Evolutionary conservation across 257 asterid species (phyloP).

Genomic region (Fraxinus quadrangulata): DNA sequence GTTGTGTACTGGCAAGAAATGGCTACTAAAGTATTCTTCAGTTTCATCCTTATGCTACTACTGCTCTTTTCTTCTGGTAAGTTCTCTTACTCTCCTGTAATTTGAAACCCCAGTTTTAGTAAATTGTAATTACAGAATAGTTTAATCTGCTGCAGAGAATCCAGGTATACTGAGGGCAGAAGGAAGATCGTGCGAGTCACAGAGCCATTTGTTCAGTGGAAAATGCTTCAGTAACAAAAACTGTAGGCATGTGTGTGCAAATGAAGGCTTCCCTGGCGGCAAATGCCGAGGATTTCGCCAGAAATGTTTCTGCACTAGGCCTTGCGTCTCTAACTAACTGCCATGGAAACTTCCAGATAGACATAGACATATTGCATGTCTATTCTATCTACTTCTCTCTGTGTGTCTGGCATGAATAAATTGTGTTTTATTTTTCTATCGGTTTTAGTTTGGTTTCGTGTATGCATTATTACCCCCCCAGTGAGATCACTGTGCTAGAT

Average conservation of each 20-base stretch:
- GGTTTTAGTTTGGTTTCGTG: neutral
- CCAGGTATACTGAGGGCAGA: neutral
- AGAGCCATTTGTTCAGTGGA: slow-evolving; percentile 44
- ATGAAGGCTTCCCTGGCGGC: slow-evolving; percentile 41
- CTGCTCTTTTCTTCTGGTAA: slow-evolving; percentile 29
- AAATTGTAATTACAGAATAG: neutral
- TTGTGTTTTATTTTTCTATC: too few relatives aligned
- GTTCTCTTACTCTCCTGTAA: neutral
- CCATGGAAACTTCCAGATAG: neutral
- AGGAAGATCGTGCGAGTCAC: slow-evolving; percentile 36
- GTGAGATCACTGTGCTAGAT: too few relatives aligned
- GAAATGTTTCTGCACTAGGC: slow-evolving; percentile 45
- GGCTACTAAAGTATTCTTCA: slow-evolving; percentile 24
- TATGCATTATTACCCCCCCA: too few relatives aligned
- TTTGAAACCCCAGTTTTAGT: neutral
- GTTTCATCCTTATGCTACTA: slow-evolving; percentile 14
- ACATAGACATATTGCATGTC: too few relatives aligned
- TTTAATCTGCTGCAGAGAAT: slow-evolving; percentile 17
- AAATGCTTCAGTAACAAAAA: slow-evolving; percentile 39
- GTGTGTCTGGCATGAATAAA: too few relatives aligned
- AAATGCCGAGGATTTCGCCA: slow-evolving; percentile 45
- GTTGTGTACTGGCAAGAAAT: neutral
- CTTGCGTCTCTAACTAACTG: slow-evolving; percentile 13
- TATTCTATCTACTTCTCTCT: too few relatives aligned
- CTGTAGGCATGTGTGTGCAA: slow-evolving; percentile 42